These are phyloP conservation scores for Elongisporangium prolatum DNA, from an alignment of 352 stramenopile species.

Conservation along the genomic window DNA sequence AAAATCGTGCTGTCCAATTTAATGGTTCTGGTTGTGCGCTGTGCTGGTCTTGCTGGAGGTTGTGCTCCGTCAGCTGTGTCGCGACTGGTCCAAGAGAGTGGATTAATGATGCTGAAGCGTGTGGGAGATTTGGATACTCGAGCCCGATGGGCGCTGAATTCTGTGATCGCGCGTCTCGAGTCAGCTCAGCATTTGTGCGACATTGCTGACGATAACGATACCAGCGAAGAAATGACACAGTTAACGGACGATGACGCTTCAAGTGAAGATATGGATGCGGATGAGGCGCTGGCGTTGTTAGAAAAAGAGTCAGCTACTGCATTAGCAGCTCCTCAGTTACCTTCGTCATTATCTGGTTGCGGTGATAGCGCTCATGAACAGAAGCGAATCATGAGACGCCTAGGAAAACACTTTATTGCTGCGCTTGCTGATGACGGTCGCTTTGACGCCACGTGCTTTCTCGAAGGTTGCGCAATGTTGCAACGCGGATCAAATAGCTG, in stretches of 20 bases:
- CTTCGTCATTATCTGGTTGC: constrained; percentile 4
- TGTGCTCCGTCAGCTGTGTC: constrained; percentile 58
- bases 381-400: constrained; percentile 13
- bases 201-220: constrained; percentile 24
- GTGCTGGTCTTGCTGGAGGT: constrained; percentile 21
- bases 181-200: constrained; percentile 41
- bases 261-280: constrained; percentile 42
- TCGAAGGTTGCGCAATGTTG: constrained; percentile 32
- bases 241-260: constrained; percentile 5
- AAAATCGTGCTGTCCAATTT: constrained; percentile 56
- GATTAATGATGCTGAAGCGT: constrained; percentile 34
- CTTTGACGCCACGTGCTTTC: constrained; percentile 52
- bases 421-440: constrained; percentile 66
- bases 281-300: constrained; percentile 50
- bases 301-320: constrained; percentile 42
- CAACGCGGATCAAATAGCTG: constrained; percentile 8
- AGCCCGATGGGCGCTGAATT: constrained; percentile 52
- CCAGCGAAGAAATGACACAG: constrained; percentile 5
- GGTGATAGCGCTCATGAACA: constrained; percentile 1
- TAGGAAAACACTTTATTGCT: constrained; percentile 53
- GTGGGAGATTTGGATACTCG: constrained; percentile 66
- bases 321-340: constrained; percentile 3
- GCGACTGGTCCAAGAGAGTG: constrained; percentile 51
- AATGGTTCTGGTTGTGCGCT: constrained; percentile 57
- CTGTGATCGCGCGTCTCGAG: constrained; percentile 48